A percentile compares a stretch with the other conserved stretches of the same genome.
Conservation (phyloP, 805 yeast species). For the Candida pini region DNA sequence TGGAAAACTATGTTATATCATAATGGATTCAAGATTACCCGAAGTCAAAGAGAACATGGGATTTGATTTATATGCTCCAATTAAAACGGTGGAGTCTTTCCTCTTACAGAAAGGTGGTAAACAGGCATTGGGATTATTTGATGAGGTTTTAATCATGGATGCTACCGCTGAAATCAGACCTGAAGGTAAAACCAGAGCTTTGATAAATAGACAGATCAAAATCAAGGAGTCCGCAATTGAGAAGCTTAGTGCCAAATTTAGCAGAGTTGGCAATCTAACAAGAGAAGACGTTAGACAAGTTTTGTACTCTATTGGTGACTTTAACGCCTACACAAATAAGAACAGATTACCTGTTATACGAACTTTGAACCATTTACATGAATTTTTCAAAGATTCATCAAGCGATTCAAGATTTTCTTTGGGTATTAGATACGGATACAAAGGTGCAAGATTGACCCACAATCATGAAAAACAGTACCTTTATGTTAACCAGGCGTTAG, state of each 20-base stretch:
- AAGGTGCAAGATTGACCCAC: slow-evolving; percentile 70
- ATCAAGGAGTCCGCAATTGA: slow-evolving; percentile 69
- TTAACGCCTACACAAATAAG: slow-evolving; percentile 63
- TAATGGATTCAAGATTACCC: slow-evolving; percentile 76
- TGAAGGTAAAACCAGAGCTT: slow-evolving; percentile 46
- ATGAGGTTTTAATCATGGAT: slow-evolving; percentile 51
- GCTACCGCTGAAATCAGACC: slow-evolving; percentile 69
- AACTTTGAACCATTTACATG: slow-evolving; percentile 51
- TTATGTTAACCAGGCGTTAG: slow-evolving; percentile 69
- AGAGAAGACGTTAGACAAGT: slow-evolving; percentile 67
- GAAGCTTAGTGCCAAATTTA: slow-evolving; percentile 44
- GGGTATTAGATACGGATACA: slow-evolving; percentile 60
- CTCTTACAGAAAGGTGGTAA: slow-evolving; percentile 36
- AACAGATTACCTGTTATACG: slow-evolving; percentile 63
- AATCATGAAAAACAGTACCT: slow-evolving; percentile 67
- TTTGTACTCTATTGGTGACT: slow-evolving; percentile 74
- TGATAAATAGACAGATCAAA: slow-evolving; percentile 54
- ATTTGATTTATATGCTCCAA: slow-evolving; percentile 69
- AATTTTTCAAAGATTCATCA: slow-evolving; percentile 33
- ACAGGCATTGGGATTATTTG: slow-evolving; percentile 39
- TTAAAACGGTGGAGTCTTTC: slow-evolving; percentile 52
- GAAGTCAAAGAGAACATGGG: slow-evolving; percentile 68
- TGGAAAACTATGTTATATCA: slow-evolving; percentile 78
- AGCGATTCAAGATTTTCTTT: slow-evolving; percentile 34
- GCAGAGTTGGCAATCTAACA: slow-evolving; percentile 33